Base-by-base conservation (phyloP, 192 early-diverging fungal species). In the Coemansia sp. region DNA sequence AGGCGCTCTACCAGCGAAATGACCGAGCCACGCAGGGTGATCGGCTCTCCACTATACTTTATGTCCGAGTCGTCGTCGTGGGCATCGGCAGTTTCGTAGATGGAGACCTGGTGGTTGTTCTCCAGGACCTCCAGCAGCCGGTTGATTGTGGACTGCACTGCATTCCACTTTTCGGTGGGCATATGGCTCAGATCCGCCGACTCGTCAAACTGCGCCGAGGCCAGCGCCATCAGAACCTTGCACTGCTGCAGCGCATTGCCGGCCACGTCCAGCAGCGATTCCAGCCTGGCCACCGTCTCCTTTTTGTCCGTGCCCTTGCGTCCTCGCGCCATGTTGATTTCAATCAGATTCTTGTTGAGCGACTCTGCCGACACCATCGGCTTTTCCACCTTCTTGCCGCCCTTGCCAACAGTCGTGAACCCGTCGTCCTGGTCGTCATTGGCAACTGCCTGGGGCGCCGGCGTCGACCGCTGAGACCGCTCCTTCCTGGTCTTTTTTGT, bases 241-340 rank as follows among this genome's bases (percentile, higher is more conserved):
- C 89, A 82, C 69, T 84, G 84, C 72, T 93, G 89, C 78, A 87
- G 90, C 3, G 90, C 79, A 26, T 85, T 86, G 49, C 52, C 66
- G 16, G 90, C 83, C 18, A 83, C 62, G 16, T 40, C 69, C 8
- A 90, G 69, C 15, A 98, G 67, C 16, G 51, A 58, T 61, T 88
- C 79, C 30, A 97, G 69, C 53, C 82, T 78, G 39, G 65, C 66
- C 58, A 95, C 84, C 69, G 90, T 86, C 51, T 81, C 85, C 28
- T 80, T 61, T 69, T 91, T 89, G 71, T 97, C 88, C 38, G 93
- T 97, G 75, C 86, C 86, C 89, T 93, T 97, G 80, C 95, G 94
- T 39, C 97, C 97, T 60, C 97, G 86, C 40, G 90, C 82, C 39
- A 87, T 85, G 43, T 85, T 47, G 21, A 97, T 76, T 57, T 90